Evolutionary conservation across 1,284 basidiomycete genomes (phyloP).

Genomic region (Ustilago hordei): DNA sequence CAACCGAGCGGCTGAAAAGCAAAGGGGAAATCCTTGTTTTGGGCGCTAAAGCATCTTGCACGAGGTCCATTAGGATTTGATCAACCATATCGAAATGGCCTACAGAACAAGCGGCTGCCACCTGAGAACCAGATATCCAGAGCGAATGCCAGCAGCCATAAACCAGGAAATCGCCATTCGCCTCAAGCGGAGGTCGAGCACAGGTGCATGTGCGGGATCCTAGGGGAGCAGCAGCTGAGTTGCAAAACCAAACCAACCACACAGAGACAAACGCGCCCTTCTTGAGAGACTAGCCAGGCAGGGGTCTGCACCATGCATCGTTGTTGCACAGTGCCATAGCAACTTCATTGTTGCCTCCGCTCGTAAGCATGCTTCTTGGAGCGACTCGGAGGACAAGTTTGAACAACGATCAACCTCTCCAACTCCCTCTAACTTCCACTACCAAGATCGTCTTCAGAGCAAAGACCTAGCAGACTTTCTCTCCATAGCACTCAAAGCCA

Average conservation of each 20-base stretch:
- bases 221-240: constrained; percentile 1
- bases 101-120: not conserved
- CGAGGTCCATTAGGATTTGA: not conserved
- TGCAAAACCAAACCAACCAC: not conserved
- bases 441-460: no score
- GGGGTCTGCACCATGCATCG: constrained; percentile 9
- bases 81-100: constrained; percentile 1
- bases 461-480: not conserved
- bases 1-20: constrained; percentile 15
- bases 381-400: not conserved
- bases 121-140: not conserved
- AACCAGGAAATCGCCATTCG: not conserved
- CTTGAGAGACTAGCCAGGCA: constrained; percentile 5
- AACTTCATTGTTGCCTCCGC: not conserved
- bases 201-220: not conserved
- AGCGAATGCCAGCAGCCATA: not conserved
- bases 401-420: not conserved
- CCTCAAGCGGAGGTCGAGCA: not conserved
- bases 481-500: no score
- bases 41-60: not conserved
- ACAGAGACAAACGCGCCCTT: not conserved
- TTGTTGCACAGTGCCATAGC: not conserved
- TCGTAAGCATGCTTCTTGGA: not conserved
- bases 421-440: no score
- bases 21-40: constrained; percentile 24